Evolutionary conservation across 352 stramenopile genomes (phyloP).

Genomic region (Pythium sukuiense): DNA sequence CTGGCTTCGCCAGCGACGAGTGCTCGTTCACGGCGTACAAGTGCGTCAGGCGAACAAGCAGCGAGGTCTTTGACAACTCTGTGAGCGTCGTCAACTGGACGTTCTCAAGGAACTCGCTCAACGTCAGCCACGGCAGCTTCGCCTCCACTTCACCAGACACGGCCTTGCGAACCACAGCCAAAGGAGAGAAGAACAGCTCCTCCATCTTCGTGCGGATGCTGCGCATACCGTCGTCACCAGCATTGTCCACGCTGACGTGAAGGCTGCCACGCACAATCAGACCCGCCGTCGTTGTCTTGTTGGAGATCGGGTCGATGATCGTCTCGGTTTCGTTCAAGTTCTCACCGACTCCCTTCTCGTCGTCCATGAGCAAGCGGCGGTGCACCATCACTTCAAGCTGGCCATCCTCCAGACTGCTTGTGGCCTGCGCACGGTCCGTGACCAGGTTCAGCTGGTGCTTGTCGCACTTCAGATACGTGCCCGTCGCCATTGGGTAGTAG

Average conservation of each 20-base stretch:
- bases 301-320: constrained; percentile 48
- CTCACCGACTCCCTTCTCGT: constrained; percentile 93
- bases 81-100: constrained; percentile 93
- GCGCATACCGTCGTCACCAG: constrained; percentile 48
- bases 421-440: constrained; percentile 93
- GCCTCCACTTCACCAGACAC: constrained; percentile 34
- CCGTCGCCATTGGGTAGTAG: constrained; percentile 97
- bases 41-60: constrained; percentile 93
- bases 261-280: constrained; percentile 69
- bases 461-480: constrained; percentile 92
- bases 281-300: constrained; percentile 60
- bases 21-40: constrained; percentile 92
- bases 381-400: constrained; percentile 99
- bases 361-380: constrained; percentile 91
- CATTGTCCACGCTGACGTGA: constrained; percentile 65
- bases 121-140: constrained; percentile 65
- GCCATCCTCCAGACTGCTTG: constrained; percentile 86
- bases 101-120: constrained; percentile 87
- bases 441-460: constrained; percentile 85
- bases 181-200: constrained; percentile 60
- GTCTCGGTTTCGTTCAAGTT: constrained; percentile 93
- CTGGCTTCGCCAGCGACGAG: constrained; percentile 67
- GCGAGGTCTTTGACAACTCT: constrained; percentile 65
- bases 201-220: constrained; percentile 67
- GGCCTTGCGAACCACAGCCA: constrained; percentile 55